Base-by-base conservation (phyloP, 1,139 yeast genomes). In the Saccharomyces pastorianus region DNA sequence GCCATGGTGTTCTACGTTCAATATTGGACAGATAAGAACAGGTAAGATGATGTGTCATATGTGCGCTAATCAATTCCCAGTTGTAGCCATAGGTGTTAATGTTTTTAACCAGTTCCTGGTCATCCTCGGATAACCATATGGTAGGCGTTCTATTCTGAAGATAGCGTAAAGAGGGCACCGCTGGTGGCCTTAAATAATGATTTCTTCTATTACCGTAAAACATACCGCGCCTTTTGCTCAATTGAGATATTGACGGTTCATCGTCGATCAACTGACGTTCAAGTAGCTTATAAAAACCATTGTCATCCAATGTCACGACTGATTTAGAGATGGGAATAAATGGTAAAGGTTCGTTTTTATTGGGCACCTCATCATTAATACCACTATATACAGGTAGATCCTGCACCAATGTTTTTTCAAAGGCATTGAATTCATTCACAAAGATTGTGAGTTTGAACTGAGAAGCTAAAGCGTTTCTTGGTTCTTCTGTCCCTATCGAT, bases 1-100 rank as follows among this genome's bases (percentile, higher is more conserved):
- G 98, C 99, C 99, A 93, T 0, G 99, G 95, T 0, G 98, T 93
- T 65, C 99, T 79, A 63, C 98, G 79, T 70, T 93, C 98, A 55
- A 90, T 88, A 61, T 88, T 90, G 0, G 98, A 87, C 47, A 84
- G 81, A 67, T 88, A 88, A 14, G 85, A 82, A 65, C 77, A 76
- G 0, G 88, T 81, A 1, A 90, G 81, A 53, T 77, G 76, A 2
- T 83, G 78, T 0, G 85, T 76, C 78, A 93, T 75, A 67, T 86
- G 88, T 23, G 91, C 88, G 1, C 97, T 82, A 14, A 93, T 88
- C 51, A 91, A 79, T 57, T 85, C 93, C 99, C 99, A 93, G 67
- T 93, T 93, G 72, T 88, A 90, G 11, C 89, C 83, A 67, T 84
- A 91, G 58, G 91, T 93, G 23, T 90, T 88, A 46, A 90, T 96